Conservation (phyloP, 768 basidiomycete genomes). For the Macrolepiota albuminosa region DNA sequence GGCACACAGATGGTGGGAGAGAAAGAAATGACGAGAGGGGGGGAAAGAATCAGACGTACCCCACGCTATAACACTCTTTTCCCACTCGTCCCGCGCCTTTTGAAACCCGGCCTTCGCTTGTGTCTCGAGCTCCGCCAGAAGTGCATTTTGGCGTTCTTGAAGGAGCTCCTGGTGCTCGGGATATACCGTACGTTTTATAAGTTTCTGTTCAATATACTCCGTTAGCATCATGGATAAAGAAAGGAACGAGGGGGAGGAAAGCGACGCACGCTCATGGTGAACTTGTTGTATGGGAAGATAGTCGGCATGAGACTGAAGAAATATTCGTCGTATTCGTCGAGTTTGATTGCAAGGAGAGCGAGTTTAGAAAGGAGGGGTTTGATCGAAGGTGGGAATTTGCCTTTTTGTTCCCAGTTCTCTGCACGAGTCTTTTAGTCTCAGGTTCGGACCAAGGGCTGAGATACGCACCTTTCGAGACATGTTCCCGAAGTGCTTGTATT, state of each 20-base stretch:
- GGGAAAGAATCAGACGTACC: conserved; percentile 30
- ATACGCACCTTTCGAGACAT: conserved; percentile 54
- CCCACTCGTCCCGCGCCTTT: conserved; percentile 74
- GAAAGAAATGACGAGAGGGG: not conserved
- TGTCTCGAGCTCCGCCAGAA: conserved; percentile 56
- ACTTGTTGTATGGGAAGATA: conserved; percentile 92
- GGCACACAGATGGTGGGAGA: not conserved
- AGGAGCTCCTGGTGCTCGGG: conserved; percentile 65
- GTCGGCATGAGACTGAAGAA: conserved; percentile 88
- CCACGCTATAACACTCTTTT: conserved; percentile 65
- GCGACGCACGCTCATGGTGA: conserved; percentile 76
- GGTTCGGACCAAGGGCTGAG: not conserved
- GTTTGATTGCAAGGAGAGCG: conserved; percentile 71
- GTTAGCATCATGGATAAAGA: not conserved
- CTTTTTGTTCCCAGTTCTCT: conserved; percentile 80
- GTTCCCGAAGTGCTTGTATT: conserved; percentile 54
- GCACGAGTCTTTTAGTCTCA: not conserved
- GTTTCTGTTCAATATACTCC: conserved; percentile 51
- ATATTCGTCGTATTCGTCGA: conserved; percentile 89
- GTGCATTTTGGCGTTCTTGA: conserved; percentile 59
- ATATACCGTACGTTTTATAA: conserved; percentile 89
- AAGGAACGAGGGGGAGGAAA: not conserved
- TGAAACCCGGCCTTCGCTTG: conserved; percentile 63
- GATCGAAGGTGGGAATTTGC: conserved; percentile 82
- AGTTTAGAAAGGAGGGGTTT: conserved; percentile 69